A percentile compares a stretch with the other conserved stretches of the same genome.
phyloP scores from a whole-genome alignment of 108 stramenopile species.

The Hondaea fermentalgiana region DNA sequence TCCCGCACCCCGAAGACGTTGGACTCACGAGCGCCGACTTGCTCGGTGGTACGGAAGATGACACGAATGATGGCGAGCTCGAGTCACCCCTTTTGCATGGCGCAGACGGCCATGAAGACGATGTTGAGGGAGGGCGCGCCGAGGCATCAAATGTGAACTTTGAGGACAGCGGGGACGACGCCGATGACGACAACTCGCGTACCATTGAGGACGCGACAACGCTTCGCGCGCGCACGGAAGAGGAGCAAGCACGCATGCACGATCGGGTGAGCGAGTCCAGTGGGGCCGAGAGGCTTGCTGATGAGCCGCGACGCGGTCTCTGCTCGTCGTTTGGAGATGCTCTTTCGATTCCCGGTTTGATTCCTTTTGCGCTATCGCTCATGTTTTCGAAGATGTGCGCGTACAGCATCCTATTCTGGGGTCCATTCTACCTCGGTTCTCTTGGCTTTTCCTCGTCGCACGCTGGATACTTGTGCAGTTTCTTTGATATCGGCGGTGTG shows the following conservation, averaged over 20 bases:
- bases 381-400: slow-evolving; percentile 15
- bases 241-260: background rate
- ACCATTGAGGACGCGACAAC: background rate
- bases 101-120: background rate
- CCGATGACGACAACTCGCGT: background rate
- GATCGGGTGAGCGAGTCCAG: background rate
- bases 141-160: no score
- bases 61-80: background rate
- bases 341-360: background rate
- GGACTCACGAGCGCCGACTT: background rate
- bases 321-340: background rate
- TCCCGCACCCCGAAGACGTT: background rate
- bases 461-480: background rate
- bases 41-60: background rate
- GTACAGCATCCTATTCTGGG: background rate
- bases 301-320: background rate
- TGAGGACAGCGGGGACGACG: no score
- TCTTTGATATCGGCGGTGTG: slow-evolving; percentile 4
- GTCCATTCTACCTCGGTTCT: background rate
- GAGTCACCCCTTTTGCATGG: background rate
- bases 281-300: background rate
- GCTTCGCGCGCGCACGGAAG: background rate
- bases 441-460: background rate
- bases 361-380: background rate
- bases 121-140: no score